Conservation (phyloP, 805 yeast species). For the Yamadazyma sp. region DNA sequence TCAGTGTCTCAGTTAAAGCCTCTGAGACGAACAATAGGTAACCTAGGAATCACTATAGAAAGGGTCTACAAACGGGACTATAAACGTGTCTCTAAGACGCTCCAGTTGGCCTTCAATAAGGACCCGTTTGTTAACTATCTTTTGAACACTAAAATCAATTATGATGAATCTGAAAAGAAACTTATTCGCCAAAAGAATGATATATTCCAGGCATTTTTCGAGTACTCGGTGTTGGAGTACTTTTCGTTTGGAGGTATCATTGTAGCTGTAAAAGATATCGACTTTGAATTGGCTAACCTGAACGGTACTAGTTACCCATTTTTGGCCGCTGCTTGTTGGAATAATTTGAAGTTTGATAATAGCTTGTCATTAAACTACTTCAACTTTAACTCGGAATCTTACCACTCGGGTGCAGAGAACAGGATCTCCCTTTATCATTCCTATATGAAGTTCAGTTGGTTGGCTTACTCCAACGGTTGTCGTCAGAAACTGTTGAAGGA, state of each 20-base stretch:
- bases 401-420: conserved; percentile 7
- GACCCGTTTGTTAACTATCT: conserved; percentile 54
- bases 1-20: conserved; percentile 32
- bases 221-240: conserved; percentile 52
- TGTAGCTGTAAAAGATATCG: conserved; percentile 48
- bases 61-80: conserved; percentile 42
- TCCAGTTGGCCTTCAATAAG: conserved; percentile 52
- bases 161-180: conserved; percentile 27
- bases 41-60: conserved; percentile 21
- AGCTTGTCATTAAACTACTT: conserved; percentile 15
- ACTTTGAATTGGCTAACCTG: conserved; percentile 31
- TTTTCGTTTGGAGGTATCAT: conserved; percentile 51
- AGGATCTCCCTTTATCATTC: conserved; percentile 14
- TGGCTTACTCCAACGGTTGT: conserved; percentile 39
- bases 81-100: conserved; percentile 54
- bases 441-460: conserved; percentile 35
- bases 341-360: conserved; percentile 20
- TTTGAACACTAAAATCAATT: conserved; percentile 42
- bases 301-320: conserved; percentile 38
- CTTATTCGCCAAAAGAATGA: conserved; percentile 20
- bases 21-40: conserved; percentile 16
- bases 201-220: conserved; percentile 51
- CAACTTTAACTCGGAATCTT: conserved; percentile 7
- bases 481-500: conserved; percentile 51
- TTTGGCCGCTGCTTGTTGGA: conserved; percentile 55